Base-by-base conservation (phyloP, 208 protist genomes). In the Trypanosoma vivax region DNA sequence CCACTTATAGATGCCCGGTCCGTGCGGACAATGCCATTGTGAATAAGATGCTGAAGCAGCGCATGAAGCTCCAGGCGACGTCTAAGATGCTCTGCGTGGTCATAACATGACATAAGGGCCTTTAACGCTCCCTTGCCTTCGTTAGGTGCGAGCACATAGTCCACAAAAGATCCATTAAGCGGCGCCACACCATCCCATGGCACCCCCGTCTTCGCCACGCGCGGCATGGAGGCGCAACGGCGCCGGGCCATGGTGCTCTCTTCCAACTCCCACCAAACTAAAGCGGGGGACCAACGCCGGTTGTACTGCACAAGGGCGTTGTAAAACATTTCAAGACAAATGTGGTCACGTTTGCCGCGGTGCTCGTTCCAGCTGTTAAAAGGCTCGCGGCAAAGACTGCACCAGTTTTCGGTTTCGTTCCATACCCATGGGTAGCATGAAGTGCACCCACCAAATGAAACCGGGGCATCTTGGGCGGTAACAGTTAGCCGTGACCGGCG, bases 321-420 rank as follows among this genome's bases (percentile, higher is more conserved):
- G 9, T 79, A 76, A 38, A 84, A 65, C 67, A 81, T 73, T 42
- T 80, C 84, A 5, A 92, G 43, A 21, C 76, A 87, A 28, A 92
- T 78, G 50, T 92, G 84, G 18, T 92, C 84, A 4, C 80, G 76
- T 62, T 92, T 92, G 27, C 84, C 84, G 1, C 72, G 16, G 65
- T 92, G 84, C 16, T 76, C 48, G 16, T 80, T 65, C 80, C 84
- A 87, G n/a, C 31, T 50, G 50, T 84, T 87, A 30, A 82, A 38
- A 2, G 84, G 84, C 59, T 92, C 79, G 9, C 21, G 33, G 46
- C 84, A 92, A 16, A 92, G 57, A 38, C 70, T 74, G 45, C 84
- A 92, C 84, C 71, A 78, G 29, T 74, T 74, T 23, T 66, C 58
- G 6, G 47, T 64, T 30, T 64, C 49, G 39, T 64, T 64, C 58